Evolutionary conservation across 768 basidiomycete genomes (phyloP).

Genomic region (Rhodosporidiobolus sp.): DNA sequence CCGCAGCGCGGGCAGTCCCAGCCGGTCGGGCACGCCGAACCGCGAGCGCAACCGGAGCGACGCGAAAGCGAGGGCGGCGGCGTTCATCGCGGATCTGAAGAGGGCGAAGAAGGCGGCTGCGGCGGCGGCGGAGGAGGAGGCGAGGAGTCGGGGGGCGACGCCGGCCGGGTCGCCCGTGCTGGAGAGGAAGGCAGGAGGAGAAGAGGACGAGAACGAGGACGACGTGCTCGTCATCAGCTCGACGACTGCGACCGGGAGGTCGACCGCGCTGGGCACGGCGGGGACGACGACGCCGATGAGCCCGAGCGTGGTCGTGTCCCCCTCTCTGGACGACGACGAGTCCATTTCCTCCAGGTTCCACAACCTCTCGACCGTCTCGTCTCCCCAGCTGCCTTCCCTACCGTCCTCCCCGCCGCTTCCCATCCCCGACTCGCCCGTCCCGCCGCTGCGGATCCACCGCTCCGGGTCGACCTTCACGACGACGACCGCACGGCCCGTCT

Average conservation of each 20-base stretch:
- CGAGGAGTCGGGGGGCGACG: neutral
- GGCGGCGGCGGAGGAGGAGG: neutral
- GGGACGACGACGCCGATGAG: no score
- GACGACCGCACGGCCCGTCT: neutral
- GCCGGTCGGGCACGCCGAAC: neutral
- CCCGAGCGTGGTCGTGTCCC: neutral
- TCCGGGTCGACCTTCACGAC: neutral
- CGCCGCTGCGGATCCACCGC: neutral
- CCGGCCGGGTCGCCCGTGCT: neutral
- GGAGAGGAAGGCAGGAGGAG: neutral
- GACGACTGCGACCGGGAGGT: no score
- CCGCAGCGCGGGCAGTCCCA: no score
- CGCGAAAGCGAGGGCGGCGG: slow-evolving; percentile 31
- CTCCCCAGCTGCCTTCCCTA: neutral
- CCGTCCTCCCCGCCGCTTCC: neutral
- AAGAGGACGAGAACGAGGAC: neutral
- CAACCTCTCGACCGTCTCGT: neutral
- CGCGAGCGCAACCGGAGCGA: slow-evolving; percentile 5
- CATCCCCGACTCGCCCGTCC: neutral
- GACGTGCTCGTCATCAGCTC: neutral
- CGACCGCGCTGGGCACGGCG: no score
- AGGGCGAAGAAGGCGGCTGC: slow-evolving; percentile 6
- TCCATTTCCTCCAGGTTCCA: no score
- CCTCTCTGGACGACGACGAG: neutral
- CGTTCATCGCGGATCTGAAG: slow-evolving; percentile 30